A percentile compares a stretch with the other conserved stretches of the same genome.
phyloP scores from a whole-genome alignment of 306 rosid genomes.

The Trichosanthes cucumerina region DNA sequence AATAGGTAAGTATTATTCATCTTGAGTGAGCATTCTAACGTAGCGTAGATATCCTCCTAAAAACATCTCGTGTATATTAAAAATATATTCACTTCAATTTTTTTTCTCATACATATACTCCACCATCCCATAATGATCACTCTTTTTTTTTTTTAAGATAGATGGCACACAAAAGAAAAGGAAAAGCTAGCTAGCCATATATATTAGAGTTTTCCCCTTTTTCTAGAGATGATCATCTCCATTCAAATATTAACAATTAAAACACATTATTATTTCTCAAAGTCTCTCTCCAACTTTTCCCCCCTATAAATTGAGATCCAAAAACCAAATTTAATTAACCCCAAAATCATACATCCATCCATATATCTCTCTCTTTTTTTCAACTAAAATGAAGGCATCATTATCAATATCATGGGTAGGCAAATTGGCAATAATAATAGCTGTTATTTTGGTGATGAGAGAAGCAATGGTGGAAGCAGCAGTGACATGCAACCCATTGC shows the following conservation, averaged over 20 bases:
- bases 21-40: no score
- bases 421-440: constrained; percentile 32
- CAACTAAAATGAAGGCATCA: constrained; percentile 31
- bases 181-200: no score
- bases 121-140: no score
- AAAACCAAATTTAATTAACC: constrained; percentile 13
- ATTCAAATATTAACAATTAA: no score
- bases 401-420: constrained; percentile 5
- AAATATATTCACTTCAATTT: no score
- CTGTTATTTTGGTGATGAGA: constrained; percentile 33
- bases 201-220: neutral
- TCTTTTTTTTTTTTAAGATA: no score
- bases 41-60: no score
- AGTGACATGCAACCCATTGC: constrained; percentile 71
- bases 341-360: neutral
- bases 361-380: constrained; percentile 2
- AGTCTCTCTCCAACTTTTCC: constrained; percentile 4
- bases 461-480: constrained; percentile 41
- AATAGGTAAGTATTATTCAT: no score
- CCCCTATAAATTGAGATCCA: constrained; percentile 49
- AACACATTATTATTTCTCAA: neutral
- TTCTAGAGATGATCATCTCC: neutral
- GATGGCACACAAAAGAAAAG: no score
- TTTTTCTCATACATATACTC: no score
- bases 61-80: no score